These are phyloP conservation scores for Blastobotrys aristatus DNA, from an alignment of 1,139 yeast genomes.

Conservation along the genomic window DNA sequence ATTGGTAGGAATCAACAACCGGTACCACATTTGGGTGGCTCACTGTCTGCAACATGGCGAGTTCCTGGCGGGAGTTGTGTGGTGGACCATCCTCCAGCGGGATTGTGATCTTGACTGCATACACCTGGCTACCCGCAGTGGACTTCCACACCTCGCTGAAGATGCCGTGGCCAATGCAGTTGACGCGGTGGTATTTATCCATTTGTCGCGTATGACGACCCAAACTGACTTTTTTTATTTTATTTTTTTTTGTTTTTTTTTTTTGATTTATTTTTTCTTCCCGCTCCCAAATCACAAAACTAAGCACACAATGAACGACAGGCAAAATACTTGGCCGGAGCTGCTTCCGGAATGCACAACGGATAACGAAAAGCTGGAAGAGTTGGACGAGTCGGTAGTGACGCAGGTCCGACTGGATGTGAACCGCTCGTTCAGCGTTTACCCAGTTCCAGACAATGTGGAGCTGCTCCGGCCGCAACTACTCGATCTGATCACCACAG, in stretches of 20 bases:
- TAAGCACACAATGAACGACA: too few species aligned
- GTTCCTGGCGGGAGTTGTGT: constrained; percentile 43
- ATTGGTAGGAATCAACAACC: constrained; percentile 31
- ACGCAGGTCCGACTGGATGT: constrained; percentile 72
- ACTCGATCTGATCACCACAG: constrained; percentile 37
- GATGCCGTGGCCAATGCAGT: constrained; percentile 29
- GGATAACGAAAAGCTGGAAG: constrained; percentile 13
- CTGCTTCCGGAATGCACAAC: neutral
- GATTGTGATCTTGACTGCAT: constrained; percentile 44
- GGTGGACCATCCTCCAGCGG: constrained; percentile 49
- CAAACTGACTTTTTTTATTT: too few species aligned
- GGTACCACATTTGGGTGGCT: constrained; percentile 22
- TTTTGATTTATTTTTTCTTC: too few species aligned
- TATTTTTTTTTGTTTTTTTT: too few species aligned
- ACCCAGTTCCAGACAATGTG: neutral
- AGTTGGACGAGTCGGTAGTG: constrained; percentile 46
- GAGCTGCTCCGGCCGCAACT: neutral
- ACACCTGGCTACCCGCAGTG: constrained; percentile 16
- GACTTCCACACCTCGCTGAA: constrained; percentile 37
- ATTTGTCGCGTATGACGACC: neutral
- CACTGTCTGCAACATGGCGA: constrained; percentile 34
- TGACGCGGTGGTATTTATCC: too few species aligned
- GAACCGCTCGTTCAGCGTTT: constrained; percentile 53
- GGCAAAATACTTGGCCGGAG: neutral
- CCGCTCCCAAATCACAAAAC: too few species aligned